Conservation (phyloP, 108 stramenopile species). For the Asterionellopsis glacialis region DNA sequence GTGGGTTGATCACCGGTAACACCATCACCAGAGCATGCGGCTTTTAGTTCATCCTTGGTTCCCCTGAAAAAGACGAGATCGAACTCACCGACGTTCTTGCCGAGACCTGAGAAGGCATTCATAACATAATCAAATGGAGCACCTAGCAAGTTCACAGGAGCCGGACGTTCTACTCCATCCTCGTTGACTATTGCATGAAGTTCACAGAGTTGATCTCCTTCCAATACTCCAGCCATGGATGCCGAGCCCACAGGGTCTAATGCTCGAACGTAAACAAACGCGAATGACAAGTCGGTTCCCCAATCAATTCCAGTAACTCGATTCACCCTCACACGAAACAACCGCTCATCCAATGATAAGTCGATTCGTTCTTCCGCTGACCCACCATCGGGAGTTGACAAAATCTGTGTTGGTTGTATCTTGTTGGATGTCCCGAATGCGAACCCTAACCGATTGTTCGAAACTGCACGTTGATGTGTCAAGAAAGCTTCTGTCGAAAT, state of each 20-base stretch:
- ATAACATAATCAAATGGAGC: constrained; percentile 88
- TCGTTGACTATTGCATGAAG: constrained; percentile 36
- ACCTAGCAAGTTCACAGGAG: constrained; percentile 52
- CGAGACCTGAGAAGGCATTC: constrained; percentile 68
- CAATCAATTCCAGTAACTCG: constrained; percentile 90
- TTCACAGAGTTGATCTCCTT: constrained; percentile 86
- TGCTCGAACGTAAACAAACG: constrained; percentile 87
- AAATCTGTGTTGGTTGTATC: too few relatives aligned
- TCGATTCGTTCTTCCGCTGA: constrained; percentile 22
- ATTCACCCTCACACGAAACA: constrained; percentile 66
- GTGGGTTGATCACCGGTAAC: constrained; percentile 12
- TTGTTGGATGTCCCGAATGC: too few relatives aligned
- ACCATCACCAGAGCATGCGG: constrained; percentile 33
- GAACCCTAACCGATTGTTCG: too few relatives aligned
- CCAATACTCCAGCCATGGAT: constrained; percentile 52
- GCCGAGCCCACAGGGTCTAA: constrained; percentile 82
- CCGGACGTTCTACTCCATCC: constrained; percentile 2
- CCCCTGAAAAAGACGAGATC: constrained; percentile 90
- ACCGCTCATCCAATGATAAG: constrained; percentile 55
- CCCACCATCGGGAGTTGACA: too few relatives aligned
- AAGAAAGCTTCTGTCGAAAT: too few relatives aligned
- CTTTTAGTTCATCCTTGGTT: constrained; percentile 82
- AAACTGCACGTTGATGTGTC: too few relatives aligned
- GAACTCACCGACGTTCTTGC: constrained; percentile 51
- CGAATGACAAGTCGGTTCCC: constrained; percentile 91